Evolutionary conservation across 768 basidiomycete species (phyloP).

Genomic region (Bullera alba): DNA sequence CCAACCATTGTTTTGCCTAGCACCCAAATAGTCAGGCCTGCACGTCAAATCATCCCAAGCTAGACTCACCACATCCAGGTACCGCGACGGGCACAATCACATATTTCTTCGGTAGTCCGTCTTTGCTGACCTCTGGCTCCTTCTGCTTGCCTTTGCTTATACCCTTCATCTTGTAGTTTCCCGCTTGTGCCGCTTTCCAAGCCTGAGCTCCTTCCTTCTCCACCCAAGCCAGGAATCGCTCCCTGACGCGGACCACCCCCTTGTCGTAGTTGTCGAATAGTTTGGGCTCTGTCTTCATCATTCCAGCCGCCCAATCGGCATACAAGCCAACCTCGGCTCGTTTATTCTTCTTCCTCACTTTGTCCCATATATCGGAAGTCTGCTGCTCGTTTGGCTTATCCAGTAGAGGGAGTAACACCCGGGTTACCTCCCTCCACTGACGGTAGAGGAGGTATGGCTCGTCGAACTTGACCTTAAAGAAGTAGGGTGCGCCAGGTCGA

Average conservation of each 20-base stretch:
- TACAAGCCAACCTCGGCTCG: slow-evolving; percentile 73
- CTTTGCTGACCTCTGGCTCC: slow-evolving; percentile 22
- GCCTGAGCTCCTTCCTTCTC: slow-evolving; percentile 52
- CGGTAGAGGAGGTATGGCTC: slow-evolving; percentile 99
- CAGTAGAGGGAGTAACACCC: slow-evolving; percentile 54
- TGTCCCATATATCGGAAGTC: slow-evolving; percentile 19
- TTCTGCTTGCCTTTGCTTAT: slow-evolving; percentile 21
- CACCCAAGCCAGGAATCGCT: slow-evolving; percentile 68
- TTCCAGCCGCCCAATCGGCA: slow-evolving; percentile 70
- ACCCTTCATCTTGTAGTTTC: slow-evolving; percentile 42
- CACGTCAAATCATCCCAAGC: background rate
- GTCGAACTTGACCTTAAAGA: slow-evolving; percentile 99
- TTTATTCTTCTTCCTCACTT: slow-evolving; percentile 62
- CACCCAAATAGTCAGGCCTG: background rate
- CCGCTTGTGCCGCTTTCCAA: slow-evolving; percentile 36
- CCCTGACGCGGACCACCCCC: slow-evolving; percentile 77
- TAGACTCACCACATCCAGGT: slow-evolving; percentile 76
- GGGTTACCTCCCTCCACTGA: slow-evolving; percentile 92
- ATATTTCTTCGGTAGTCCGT: slow-evolving; percentile 53
- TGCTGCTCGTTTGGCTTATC: background rate
- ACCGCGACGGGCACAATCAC: slow-evolving; percentile 82
- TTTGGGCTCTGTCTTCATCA: slow-evolving; percentile 59
- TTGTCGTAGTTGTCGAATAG: slow-evolving; percentile 63
- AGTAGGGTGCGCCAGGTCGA: slow-evolving; percentile 72
- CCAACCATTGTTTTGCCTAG: slow-evolving; percentile 81